These are phyloP conservation scores for Biscogniauxia mediterranea DNA, from an alignment of 2,329 filamentous ascomycete species.

Conservation along the genomic window DNA sequence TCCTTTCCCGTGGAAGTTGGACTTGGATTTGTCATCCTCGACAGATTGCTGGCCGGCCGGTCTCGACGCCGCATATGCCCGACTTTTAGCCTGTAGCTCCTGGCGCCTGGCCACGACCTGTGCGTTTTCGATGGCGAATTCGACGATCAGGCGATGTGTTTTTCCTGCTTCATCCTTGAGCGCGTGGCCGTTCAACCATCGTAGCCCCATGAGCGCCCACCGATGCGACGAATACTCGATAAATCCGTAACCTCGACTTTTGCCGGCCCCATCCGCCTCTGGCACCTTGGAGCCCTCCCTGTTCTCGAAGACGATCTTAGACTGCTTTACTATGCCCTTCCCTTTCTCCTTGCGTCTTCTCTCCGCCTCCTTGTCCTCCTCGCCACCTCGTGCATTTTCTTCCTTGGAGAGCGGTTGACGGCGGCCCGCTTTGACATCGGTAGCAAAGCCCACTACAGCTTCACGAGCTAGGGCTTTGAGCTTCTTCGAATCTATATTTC, in stretches of 20 bases:
- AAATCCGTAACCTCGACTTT: slow-evolving; percentile 93
- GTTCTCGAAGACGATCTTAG: slow-evolving; percentile 92
- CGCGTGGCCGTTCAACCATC: slow-evolving; percentile 83
- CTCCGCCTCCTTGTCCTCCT: slow-evolving; percentile 79
- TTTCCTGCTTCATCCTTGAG: slow-evolving; percentile 64
- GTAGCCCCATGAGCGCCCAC: slow-evolving; percentile 88
- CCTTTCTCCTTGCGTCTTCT: slow-evolving; percentile 75
- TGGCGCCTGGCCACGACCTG: slow-evolving; percentile 84
- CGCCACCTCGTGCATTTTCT: slow-evolving; percentile 76
- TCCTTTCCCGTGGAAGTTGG: slow-evolving; percentile 3
- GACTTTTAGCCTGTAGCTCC: slow-evolving; percentile 46
- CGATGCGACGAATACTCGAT: slow-evolving; percentile 94
- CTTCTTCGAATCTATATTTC: slow-evolving; percentile 78
- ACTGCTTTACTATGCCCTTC: slow-evolving; percentile 84
- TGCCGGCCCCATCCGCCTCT: slow-evolving; percentile 73
- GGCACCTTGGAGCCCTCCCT: slow-evolving; percentile 79
- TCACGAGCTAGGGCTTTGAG: slow-evolving; percentile 88
- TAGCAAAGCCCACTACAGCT: slow-evolving; percentile 92
- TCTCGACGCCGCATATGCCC: neutral
- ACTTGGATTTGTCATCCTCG: slow-evolving; percentile 13
- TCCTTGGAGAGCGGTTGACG: slow-evolving; percentile 84
- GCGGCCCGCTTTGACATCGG: slow-evolving; percentile 76
- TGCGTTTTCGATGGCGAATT: slow-evolving; percentile 97
- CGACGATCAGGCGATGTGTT: slow-evolving; percentile 87
- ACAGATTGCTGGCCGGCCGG: neutral